Percentiles rank a stretch among this genome's conserved stretches.
Evolutionary conservation across 352 stramenopile genomes (phyloP).

Genomic region (Phytophthora pluvialis): DNA sequence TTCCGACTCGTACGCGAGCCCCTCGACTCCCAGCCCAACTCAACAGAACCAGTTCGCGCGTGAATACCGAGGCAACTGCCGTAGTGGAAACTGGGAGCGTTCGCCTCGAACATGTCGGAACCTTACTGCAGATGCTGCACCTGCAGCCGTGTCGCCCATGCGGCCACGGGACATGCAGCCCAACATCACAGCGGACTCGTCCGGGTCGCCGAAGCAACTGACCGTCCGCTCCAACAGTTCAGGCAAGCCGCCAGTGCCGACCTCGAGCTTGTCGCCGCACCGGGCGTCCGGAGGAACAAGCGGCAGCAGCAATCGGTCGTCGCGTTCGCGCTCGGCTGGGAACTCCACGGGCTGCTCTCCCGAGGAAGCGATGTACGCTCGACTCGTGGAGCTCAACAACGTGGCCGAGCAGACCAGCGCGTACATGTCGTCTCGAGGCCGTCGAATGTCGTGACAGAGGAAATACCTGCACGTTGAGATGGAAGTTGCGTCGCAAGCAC

Average conservation of each 20-base stretch:
- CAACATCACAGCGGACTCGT: slow-evolving; percentile 11
- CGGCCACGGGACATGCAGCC: slow-evolving; percentile 7
- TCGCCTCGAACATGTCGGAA: slow-evolving; percentile 8
- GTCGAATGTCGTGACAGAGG: slow-evolving; percentile 23
- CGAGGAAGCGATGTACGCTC: slow-evolving; percentile 32
- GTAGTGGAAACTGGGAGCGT: slow-evolving; percentile 17
- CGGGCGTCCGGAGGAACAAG: slow-evolving; percentile 7
- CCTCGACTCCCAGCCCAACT: slow-evolving; percentile 15
- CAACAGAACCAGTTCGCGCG: slow-evolving; percentile 11
- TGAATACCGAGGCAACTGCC: slow-evolving; percentile 29
- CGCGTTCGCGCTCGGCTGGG: slow-evolving; percentile 22
- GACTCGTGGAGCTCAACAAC: slow-evolving; percentile 54
- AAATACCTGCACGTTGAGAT: neutral
- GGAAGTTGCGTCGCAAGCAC: neutral
- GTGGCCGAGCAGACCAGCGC: slow-evolving; percentile 51
- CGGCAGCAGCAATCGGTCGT: slow-evolving; percentile 18
- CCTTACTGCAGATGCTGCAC: slow-evolving; percentile 2
- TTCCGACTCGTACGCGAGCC: slow-evolving; percentile 23
- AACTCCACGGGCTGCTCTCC: slow-evolving; percentile 14
- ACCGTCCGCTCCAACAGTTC: slow-evolving; percentile 14
- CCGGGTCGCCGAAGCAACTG: neutral
- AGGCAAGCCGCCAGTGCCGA: slow-evolving; percentile 25
- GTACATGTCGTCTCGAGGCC: slow-evolving; percentile 33
- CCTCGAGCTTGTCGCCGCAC: slow-evolving; percentile 16
- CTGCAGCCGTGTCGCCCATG: slow-evolving; percentile 12